Conservation (phyloP, 1,284 basidiomycete species). For the Pholiota adiposa region DNA sequence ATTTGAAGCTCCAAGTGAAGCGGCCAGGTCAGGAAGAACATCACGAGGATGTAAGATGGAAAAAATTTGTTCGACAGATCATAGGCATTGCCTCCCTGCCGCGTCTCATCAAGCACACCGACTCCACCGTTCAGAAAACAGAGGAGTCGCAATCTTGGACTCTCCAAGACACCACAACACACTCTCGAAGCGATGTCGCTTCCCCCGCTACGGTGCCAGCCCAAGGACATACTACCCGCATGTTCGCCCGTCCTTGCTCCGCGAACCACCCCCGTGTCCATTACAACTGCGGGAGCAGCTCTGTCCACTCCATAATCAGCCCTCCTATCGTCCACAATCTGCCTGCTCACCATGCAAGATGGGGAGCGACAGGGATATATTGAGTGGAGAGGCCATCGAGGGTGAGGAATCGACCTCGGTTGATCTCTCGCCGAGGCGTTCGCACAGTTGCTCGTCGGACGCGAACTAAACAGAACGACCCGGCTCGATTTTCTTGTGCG, state of each 20-base stretch:
- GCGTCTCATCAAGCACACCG: constrained; percentile 3
- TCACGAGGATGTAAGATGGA: constrained; percentile 20
- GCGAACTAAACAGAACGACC: constrained; percentile 8
- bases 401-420: background rate
- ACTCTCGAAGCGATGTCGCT: constrained; percentile 27
- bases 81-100: constrained; percentile 3
- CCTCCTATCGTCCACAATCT: constrained; percentile 19
- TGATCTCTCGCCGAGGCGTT: constrained; percentile 14
- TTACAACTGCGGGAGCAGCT: constrained; percentile 24
- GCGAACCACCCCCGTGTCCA: constrained; percentile 22
- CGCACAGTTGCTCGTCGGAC: constrained; percentile 15
- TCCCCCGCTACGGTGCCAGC: constrained; percentile 25
- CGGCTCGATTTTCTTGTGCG: constrained; percentile 23
- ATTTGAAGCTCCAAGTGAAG: no score
- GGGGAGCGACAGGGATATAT: constrained; percentile 12
- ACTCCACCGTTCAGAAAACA: constrained; percentile 2
- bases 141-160: constrained; percentile 10
- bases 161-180: constrained; percentile 13
- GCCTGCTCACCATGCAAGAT: constrained; percentile 1
- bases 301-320: constrained; percentile 11
- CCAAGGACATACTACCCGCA: constrained; percentile 16
- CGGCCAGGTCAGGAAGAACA: constrained; percentile 7
- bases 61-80: constrained; percentile 20
- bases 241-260: constrained; percentile 24
- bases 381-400: constrained; percentile 10